Evolutionary conservation across 371 early-diverging fungal genomes (phyloP), one percentile per base, ranked within the genome.

Genomic region (Mucor racemosus): DNA sequence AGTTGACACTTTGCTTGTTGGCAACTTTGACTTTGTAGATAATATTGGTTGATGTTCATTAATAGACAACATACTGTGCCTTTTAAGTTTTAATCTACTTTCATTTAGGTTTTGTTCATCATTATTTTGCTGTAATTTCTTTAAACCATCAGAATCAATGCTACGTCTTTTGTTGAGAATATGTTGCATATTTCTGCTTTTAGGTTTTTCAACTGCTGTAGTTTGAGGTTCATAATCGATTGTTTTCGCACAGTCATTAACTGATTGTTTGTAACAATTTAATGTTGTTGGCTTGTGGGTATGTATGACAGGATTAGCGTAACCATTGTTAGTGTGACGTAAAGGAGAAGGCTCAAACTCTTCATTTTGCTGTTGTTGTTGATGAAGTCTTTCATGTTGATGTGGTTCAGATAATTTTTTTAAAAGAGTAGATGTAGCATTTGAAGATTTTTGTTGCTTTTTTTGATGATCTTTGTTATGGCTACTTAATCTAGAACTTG

Each of bases 381-480:
- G n/a, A 17, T 44, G 7, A n/a, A 17, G 17, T 44, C 44, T 7
- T 15, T 44, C 7, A 17, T 44, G 44, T 17, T 44, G 50, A 11
- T 50, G 19, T 50, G 50, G 50, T 26, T 50, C 50, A 50, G 50
- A 50, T 26, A 50, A 5, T 19, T 50, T 50, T 26, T 50, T 26
- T 11, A 50, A 26, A 7, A 50, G 26, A 4, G 50, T 21, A 4
- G 19, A 44, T 44, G 44, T 17, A 11, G 40, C 13, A 40, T 4
- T 14, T 40, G 17, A 3, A 19, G 50, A 11, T 13, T 50, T 19
- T 26, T 50, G 55, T 4, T 55, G 55, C 4, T 55, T 55, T 21
- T 55, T 55, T 55, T 31, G 55, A 5, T 55, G n/a, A 15, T 7
- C 11, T n/a, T 34, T 33, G 55, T 55, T 55, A n/a, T 55, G 55